Base-by-base conservation (phyloP, 768 basidiomycete genomes). In the Russula brevipes region DNA sequence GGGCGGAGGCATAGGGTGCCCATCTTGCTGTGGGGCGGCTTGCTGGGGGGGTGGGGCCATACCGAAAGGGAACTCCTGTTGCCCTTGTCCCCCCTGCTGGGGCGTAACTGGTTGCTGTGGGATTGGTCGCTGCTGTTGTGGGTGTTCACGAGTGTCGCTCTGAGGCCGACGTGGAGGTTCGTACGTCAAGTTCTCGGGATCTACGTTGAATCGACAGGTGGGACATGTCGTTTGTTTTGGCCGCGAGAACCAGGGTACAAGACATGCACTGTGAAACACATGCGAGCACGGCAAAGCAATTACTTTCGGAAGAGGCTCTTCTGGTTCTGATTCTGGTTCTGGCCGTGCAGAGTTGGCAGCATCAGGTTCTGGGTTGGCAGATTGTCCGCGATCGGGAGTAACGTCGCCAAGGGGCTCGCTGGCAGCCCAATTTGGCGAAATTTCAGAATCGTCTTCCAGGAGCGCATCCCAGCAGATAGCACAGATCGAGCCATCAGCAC, bases 391-490 rank as follows among this genome's bases (percentile, higher is more conserved):
- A 52, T 66, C 53, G 45, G 62, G 10, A 54, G 57, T 42, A n/a
- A 52, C 19, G 33, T 41, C 38, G 45, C 52, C 46, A 31, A 24
- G 14, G n/a, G 61, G 36, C 52, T 19, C 55, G 9, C 31, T 42
- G 19, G 35, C 17, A 5, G 16, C 45, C 12, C 19, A 30, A 36
- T 56, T 41, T 9, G 44, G 31, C 30, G 55, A 46, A 16, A 16
- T 45, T 31, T 66, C 59, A n/a, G 46, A 35, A 30, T 12, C 54
- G 17, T 68, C 67, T 1, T 67, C 72, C 35, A 53, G 78, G 57
- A 91, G 72, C 19, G 90, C 76, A 68, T 91, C 89, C 87, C 87
- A 90, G 70, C 89, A 91, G 50, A 91, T 82, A 2, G 89, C 87
- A 70, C 89, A 91, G 64, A 80, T 80, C 0, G 77, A 72, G 24